A percentile compares a stretch with the other conserved stretches of the same genome.
These are phyloP conservation scores for Coemansia sp. DNA, from an alignment of 192 early-diverging fungal species.

Conservation along the genomic window DNA sequence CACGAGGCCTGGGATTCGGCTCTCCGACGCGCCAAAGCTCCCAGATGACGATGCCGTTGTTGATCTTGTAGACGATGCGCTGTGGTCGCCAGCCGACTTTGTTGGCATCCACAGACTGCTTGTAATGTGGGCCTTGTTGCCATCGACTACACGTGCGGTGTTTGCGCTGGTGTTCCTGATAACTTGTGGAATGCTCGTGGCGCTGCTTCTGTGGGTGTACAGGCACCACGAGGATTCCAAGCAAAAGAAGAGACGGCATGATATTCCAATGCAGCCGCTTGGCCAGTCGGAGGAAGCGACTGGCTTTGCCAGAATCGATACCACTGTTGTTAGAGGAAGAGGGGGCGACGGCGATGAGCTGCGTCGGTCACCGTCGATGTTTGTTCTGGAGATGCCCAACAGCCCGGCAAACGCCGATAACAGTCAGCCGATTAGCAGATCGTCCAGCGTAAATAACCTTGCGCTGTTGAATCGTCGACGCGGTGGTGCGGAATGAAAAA, in stretches of 20 bases:
- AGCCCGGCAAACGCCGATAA: constrained; percentile 12
- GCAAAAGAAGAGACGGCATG: too few relatives aligned
- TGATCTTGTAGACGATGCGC: constrained; percentile 28
- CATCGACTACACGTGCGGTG: constrained; percentile 6
- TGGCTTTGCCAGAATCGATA: too few relatives aligned
- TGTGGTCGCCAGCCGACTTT: constrained; percentile 41
- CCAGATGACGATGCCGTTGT: background rate
- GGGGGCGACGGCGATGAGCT: background rate
- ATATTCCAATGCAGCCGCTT: too few relatives aligned
- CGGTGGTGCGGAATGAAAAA: background rate
- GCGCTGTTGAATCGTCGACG: constrained; percentile 19
- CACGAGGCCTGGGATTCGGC: constrained; percentile 12
- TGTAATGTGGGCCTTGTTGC: constrained; percentile 23
- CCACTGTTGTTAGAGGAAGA: background rate
- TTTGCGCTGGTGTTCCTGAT: background rate
- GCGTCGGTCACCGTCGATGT: constrained; percentile 20
- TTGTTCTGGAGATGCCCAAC: constrained; percentile 23
- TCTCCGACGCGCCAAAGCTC: constrained; percentile 1
- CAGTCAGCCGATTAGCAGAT: constrained; percentile 17
- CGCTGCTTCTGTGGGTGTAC: constrained; percentile 2
- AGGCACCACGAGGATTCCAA: background rate
- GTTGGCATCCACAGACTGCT: constrained; percentile 23
- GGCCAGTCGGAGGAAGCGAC: too few relatives aligned
- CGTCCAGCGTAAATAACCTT: constrained; percentile 31
- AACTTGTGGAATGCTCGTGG: background rate